Evolutionary conservation across 495 filamentous ascomycete species (phyloP).

Genomic region (Podospora appendiculata): DNA sequence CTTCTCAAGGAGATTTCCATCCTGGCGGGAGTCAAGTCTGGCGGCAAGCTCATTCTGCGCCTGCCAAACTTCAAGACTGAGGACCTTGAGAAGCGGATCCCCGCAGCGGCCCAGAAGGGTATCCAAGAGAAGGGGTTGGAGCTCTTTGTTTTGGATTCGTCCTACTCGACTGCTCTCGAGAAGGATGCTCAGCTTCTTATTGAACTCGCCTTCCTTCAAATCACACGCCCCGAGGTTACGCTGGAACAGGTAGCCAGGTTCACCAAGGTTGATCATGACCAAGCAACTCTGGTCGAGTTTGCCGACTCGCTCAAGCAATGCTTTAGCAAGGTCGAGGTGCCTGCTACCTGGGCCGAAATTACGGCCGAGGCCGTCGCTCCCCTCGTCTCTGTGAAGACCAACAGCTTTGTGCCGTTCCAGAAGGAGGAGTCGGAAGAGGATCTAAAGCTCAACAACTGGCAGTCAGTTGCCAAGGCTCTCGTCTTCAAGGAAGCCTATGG

Average conservation of each 20-base stretch:
- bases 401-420: slow-evolving; percentile 76
- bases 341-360: slow-evolving; percentile 68
- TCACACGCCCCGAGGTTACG: slow-evolving; percentile 56
- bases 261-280: slow-evolving; percentile 20
- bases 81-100: slow-evolving; percentile 83
- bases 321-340: slow-evolving; percentile 64
- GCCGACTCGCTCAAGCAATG: slow-evolving; percentile 60
- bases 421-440: slow-evolving; percentile 65
- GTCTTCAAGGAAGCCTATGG: slow-evolving; percentile 92
- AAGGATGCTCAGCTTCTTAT: slow-evolving; percentile 56
- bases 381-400: slow-evolving; percentile 47
- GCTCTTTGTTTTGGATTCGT: slow-evolving; percentile 67
- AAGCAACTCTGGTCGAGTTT: slow-evolving; percentile 49
- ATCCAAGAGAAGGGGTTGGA: slow-evolving; percentile 60
- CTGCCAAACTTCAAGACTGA: slow-evolving; percentile 74
- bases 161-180: slow-evolving; percentile 53
- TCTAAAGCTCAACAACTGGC: slow-evolving; percentile 61
- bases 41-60: slow-evolving; percentile 66
- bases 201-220: slow-evolving; percentile 73
- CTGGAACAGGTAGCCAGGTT: slow-evolving; percentile 35
- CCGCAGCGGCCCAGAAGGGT: slow-evolving; percentile 54
- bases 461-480: slow-evolving; percentile 76
- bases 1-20: slow-evolving; percentile 70
- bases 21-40: slow-evolving; percentile 58
- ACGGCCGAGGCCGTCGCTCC: slow-evolving; percentile 44